Evolutionary conservation across 2,329 filamentous ascomycete genomes (phyloP).

Genomic region (Raffaelea arxii): DNA sequence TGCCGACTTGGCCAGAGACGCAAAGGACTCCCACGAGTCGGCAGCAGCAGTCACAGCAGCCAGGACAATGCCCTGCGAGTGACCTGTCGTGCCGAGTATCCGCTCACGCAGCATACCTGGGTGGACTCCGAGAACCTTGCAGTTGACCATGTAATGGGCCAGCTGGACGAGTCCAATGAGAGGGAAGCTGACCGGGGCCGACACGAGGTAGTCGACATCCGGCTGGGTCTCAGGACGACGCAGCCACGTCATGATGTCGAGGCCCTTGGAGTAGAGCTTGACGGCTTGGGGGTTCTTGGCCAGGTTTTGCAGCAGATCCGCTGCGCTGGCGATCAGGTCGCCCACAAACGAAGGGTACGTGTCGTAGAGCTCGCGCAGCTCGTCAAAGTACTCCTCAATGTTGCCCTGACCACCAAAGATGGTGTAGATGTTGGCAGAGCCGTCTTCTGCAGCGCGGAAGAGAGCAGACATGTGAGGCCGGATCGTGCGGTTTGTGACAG

Average conservation of each 20-base stretch:
- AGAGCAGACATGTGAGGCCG: slow-evolving; percentile 91
- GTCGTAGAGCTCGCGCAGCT: slow-evolving; percentile 80
- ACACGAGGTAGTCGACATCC: slow-evolving; percentile 88
- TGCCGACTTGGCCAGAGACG: slow-evolving; percentile 67
- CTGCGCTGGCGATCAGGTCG: slow-evolving; percentile 70
- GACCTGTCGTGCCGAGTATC: slow-evolving; percentile 81
- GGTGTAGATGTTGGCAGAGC: slow-evolving; percentile 76
- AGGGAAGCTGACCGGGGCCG: slow-evolving; percentile 89
- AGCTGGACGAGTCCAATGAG: slow-evolving; percentile 94
- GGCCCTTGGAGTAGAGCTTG: slow-evolving; percentile 95
- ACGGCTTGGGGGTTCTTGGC: slow-evolving; percentile 76
- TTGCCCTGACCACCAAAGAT: slow-evolving; percentile 97
- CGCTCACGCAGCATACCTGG: slow-evolving; percentile 80
- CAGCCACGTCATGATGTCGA: slow-evolving; percentile 91
- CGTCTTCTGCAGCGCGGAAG: slow-evolving; percentile 77
- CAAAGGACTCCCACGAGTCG: slow-evolving; percentile 87
- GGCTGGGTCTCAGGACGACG: slow-evolving; percentile 82
- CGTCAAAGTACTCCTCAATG: slow-evolving; percentile 99
- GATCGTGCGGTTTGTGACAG: slow-evolving; percentile 74
- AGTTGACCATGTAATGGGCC: slow-evolving; percentile 90
- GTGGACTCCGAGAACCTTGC: slow-evolving; percentile 79
- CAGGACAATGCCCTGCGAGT: slow-evolving; percentile 93
- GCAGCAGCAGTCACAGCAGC: slow-evolving; percentile 86
- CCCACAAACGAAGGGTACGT: slow-evolving; percentile 89
- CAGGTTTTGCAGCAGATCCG: slow-evolving; percentile 78